These are phyloP conservation scores for Westerdykella aurantiaca DNA, from an alignment of 2,329 filamentous ascomycete genomes.

Conservation along the genomic window DNA sequence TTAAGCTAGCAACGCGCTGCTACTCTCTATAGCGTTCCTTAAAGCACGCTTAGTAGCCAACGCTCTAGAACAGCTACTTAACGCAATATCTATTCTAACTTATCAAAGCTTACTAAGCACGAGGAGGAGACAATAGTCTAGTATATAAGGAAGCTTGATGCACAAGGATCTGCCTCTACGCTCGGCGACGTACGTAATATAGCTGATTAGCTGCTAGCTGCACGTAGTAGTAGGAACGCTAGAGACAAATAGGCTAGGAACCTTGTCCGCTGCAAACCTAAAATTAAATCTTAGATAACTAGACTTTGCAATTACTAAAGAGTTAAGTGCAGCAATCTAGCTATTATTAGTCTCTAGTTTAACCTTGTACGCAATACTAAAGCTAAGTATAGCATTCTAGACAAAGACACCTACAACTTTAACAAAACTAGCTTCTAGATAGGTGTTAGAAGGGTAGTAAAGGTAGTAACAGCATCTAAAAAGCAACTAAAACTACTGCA, in stretches of 20 bases:
- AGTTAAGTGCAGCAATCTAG: constrained; percentile 6
- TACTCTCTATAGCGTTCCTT: neutral
- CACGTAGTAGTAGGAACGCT: constrained; percentile 3
- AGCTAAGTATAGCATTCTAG: constrained; percentile 9
- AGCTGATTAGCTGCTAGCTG: constrained; percentile 9
- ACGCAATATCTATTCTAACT: constrained; percentile 5
- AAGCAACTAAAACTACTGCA: constrained; percentile 1
- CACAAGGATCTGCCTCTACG: constrained; percentile 2
- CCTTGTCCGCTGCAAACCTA: constrained; percentile 5
- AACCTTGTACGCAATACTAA: constrained; percentile 8
- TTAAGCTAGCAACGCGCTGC: too few species aligned
- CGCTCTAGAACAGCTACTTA: constrained; percentile 1
- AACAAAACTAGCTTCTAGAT: constrained; percentile 11
- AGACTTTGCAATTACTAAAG: constrained; percentile 6
- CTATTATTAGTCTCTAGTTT: constrained; percentile 9
- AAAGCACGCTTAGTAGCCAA: neutral
- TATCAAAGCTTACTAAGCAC: constrained; percentile 4
- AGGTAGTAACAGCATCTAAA: constrained; percentile 7
- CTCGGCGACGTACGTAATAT: constrained; percentile 5
- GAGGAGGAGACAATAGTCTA: constrained; percentile 8
- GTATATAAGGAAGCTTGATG: constrained; percentile 8
- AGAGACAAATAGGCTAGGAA: constrained; percentile 8
- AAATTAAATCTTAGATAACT: constrained; percentile 5
- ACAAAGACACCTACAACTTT: too few species aligned
- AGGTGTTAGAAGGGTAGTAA: constrained; percentile 4